Evolutionary conservation across 2,329 filamentous ascomycete species (phyloP).

Genomic region (Trichoderma semiorbis): DNA sequence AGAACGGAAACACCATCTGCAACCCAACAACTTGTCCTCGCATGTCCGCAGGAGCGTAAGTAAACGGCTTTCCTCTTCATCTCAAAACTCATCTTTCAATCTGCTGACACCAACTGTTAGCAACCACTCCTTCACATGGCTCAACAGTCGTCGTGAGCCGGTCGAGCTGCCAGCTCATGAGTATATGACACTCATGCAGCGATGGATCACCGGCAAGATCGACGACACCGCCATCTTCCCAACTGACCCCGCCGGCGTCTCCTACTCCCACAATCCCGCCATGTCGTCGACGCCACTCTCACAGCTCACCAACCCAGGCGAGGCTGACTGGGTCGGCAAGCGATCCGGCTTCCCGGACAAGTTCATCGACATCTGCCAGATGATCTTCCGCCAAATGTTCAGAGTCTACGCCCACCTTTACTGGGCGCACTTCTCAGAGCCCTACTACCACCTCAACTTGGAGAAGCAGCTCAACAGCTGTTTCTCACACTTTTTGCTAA

Average conservation of each 20-base stretch:
- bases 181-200: conserved; percentile 93
- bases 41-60: conserved; percentile 92
- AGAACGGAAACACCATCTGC: conserved; percentile 74
- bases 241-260: conserved; percentile 71
- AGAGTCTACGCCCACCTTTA: conserved; percentile 97
- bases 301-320: conserved; percentile 58
- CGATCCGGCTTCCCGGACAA: conserved; percentile 87
- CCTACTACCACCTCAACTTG: conserved; percentile 77
- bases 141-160: conserved; percentile 81
- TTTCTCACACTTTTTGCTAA: conserved; percentile 80
- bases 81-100: neutral
- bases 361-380: conserved; percentile 86
- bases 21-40: conserved; percentile 80
- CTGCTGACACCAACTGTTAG: conserved; percentile 32
- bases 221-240: conserved; percentile 88
- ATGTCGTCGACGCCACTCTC: conserved; percentile 58
- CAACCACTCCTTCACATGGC: conserved; percentile 96
- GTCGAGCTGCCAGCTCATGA: conserved; percentile 89
- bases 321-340: conserved; percentile 81
- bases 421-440: conserved; percentile 87
- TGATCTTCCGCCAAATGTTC: conserved; percentile 97
- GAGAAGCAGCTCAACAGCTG: conserved; percentile 83
- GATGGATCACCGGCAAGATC: conserved; percentile 96
- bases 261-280: conserved; percentile 60
- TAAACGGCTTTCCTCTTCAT: conserved; percentile 26